Evolutionary conservation across 108 stramenopile genomes (phyloP).

Genomic region (Pseudonitzschia delicatissima): DNA sequence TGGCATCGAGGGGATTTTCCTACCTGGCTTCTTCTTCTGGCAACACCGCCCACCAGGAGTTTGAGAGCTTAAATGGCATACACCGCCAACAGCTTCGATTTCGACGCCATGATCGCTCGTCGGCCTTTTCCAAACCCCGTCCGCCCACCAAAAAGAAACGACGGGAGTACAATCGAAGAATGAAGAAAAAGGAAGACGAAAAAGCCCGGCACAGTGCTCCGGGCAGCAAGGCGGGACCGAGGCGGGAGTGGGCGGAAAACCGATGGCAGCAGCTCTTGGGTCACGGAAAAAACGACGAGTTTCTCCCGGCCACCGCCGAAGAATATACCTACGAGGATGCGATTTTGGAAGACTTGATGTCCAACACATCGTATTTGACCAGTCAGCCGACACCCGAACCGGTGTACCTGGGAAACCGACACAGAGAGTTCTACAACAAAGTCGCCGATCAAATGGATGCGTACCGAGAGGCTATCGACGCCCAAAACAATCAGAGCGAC

Average conservation of each 20-base stretch:
- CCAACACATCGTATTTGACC: slow-evolving; percentile 66
- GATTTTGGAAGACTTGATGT: slow-evolving; percentile 76
- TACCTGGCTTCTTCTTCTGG: background rate
- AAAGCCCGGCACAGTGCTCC: slow-evolving; percentile 57
- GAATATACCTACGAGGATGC: slow-evolving; percentile 78
- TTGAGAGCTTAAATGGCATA: background rate
- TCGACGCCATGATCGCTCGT: slow-evolving; percentile 61
- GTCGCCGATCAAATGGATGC: slow-evolving; percentile 46
- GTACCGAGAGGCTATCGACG: slow-evolving; percentile 27
- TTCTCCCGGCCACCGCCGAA: slow-evolving; percentile 23
- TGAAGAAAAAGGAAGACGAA: slow-evolving; percentile 22
- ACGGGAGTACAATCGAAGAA: slow-evolving; percentile 55
- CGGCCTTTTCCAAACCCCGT: slow-evolving; percentile 52
- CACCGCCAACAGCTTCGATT: slow-evolving; percentile 43
- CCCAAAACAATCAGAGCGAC: background rate
- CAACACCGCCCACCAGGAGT: background rate
- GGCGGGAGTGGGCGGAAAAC: slow-evolving; percentile 53
- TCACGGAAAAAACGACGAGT: slow-evolving; percentile 25
- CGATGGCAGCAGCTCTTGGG: slow-evolving; percentile 46
- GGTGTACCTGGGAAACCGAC: slow-evolving; percentile 54
- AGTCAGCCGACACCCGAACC: slow-evolving; percentile 71
- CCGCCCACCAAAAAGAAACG: slow-evolving; percentile 65
- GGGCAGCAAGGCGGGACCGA: slow-evolving; percentile 60
- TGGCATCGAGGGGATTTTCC: slow-evolving; percentile 12
- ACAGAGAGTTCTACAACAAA: slow-evolving; percentile 38